Percentiles rank a stretch among this genome's conserved stretches.
Evolutionary conservation across 208 protist genomes (phyloP).

Genomic region (Acanthamoeba triangularis): DNA sequence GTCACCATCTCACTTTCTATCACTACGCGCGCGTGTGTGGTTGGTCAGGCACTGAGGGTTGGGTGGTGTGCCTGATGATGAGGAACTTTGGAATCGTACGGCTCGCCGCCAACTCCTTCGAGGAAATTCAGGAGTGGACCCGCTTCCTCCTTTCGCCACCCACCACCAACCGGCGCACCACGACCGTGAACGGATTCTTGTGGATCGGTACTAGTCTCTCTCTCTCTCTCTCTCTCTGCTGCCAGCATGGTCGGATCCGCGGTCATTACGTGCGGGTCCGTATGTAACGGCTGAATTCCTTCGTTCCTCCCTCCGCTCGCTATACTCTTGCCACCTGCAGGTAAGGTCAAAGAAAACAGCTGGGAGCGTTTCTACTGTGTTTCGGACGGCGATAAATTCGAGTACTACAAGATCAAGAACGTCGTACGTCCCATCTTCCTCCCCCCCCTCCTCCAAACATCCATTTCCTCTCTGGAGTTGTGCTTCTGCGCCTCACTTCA

Average conservation of each 20-base stretch:
- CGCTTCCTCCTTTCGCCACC: background rate
- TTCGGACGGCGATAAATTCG: background rate
- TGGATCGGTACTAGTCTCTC: background rate
- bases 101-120: background rate
- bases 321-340: background rate
- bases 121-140: background rate
- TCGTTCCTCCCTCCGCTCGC: background rate
- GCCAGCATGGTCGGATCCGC: background rate
- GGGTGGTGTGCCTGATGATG: background rate
- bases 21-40: background rate
- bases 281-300: background rate
- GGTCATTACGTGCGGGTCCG: background rate
- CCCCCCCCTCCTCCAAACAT: background rate
- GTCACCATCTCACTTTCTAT: background rate
- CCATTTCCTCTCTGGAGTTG: background rate
- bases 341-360: background rate
- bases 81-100: background rate
- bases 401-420: slow-evolving; percentile 60
- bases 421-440: slow-evolving; percentile 2
- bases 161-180: background rate
- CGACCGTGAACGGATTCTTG: slow-evolving; percentile 2
- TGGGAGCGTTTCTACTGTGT: slow-evolving; percentile 60
- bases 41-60: background rate
- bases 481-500: background rate
- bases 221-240: background rate